These are phyloP conservation scores for Lentinula boryana DNA, from an alignment of 768 basidiomycete genomes.

Conservation along the genomic window DNA sequence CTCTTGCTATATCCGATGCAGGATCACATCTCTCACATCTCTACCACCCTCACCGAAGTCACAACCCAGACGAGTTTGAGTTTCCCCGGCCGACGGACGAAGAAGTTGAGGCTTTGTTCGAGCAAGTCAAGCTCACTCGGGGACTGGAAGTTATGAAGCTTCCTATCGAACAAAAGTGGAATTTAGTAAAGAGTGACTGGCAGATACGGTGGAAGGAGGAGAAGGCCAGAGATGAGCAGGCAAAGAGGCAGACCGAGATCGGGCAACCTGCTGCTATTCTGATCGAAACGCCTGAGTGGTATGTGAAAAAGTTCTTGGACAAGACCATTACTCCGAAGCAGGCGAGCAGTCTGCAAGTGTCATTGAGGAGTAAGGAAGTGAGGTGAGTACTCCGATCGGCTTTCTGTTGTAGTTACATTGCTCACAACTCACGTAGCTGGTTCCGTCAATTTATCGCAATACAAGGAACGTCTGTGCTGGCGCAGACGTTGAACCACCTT, in stretches of 20 bases:
- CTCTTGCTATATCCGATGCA: conserved; percentile 42
- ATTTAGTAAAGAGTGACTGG: conserved; percentile 78
- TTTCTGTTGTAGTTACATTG: neutral
- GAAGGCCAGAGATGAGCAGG: conserved; percentile 56
- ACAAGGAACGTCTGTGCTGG: conserved; percentile 81
- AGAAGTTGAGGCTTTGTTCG: conserved; percentile 78
- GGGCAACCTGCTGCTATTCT: conserved; percentile 48
- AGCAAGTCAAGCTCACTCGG: conserved; percentile 66
- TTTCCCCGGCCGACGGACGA: conserved; percentile 76
- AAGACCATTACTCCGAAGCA: conserved; percentile 79
- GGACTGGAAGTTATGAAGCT: conserved; percentile 57
- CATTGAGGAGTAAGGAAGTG: conserved; percentile 73
- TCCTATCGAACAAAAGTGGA: conserved; percentile 85
- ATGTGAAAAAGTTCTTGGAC: conserved; percentile 86
- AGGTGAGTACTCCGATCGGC: conserved; percentile 39
- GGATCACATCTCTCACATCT: conserved; percentile 44
- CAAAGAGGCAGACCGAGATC: conserved; percentile 51
- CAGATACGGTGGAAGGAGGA: conserved; percentile 75
- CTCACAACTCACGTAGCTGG: conserved; percentile 49
- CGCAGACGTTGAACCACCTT: conserved; percentile 69
- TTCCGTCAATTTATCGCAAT: conserved; percentile 67
- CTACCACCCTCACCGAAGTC: conserved; percentile 46
- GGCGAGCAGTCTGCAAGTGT: conserved; percentile 70
- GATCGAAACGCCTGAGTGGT: conserved; percentile 86
- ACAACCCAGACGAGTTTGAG: conserved; percentile 39